These are phyloP conservation scores for Mychonastes homosphaera DNA, from an alignment of 139 green algal species.

Conservation along the genomic window DNA sequence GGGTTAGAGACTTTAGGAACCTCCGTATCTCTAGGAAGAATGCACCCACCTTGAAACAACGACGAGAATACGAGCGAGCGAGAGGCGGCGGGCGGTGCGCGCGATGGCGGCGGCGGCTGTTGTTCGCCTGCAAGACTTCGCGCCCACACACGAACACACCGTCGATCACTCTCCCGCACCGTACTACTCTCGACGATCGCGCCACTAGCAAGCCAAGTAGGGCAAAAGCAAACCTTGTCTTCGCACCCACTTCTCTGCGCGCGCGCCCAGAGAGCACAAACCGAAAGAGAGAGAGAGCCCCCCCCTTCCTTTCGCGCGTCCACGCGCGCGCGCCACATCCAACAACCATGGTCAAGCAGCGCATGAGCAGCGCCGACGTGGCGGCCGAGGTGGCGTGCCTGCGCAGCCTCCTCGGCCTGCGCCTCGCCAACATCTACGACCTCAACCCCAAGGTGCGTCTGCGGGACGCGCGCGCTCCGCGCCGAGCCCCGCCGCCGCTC, in stretches of 20 bases:
- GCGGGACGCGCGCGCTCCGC: neutral
- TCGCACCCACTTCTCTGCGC: neutral
- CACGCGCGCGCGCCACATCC: too few relatives aligned
- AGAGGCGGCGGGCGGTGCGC: too few relatives aligned
- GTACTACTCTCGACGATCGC: neutral
- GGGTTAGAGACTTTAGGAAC: too few relatives aligned
- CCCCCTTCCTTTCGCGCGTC: too few relatives aligned
- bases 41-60: too few relatives aligned
- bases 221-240: neutral
- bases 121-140: too few relatives aligned
- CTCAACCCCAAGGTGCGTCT: constrained; percentile 73
- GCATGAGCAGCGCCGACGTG: constrained; percentile 80
- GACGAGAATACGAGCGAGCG: too few relatives aligned
- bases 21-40: too few relatives aligned
- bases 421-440: constrained; percentile 92
- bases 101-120: too few relatives aligned
- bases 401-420: constrained; percentile 62
- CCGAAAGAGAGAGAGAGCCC: neutral
- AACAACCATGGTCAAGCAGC: constrained; percentile 80
- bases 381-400: constrained; percentile 82
- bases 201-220: neutral
- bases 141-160: constrained; percentile 1
- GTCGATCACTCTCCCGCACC: neutral
- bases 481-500: neutral
- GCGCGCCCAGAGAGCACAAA: neutral